phyloP scores from a whole-genome alignment of 2,329 filamentous ascomycete genomes.

The Penicillium crustosum region DNA sequence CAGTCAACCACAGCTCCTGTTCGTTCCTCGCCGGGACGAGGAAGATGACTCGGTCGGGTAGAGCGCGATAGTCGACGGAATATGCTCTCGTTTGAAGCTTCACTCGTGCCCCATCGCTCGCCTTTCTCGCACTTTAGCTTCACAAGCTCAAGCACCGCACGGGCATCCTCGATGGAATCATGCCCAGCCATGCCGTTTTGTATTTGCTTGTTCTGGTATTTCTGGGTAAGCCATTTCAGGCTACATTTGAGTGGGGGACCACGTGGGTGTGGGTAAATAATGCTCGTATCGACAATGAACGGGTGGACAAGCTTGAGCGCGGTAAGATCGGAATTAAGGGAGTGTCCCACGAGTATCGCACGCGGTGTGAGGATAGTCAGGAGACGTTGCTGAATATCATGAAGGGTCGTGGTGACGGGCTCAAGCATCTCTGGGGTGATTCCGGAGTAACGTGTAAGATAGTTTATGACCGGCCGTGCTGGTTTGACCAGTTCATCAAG shows the following conservation, averaged over 20 bases:
- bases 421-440: slow-evolving; percentile 85
- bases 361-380: slow-evolving; percentile 62
- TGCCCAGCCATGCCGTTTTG: slow-evolving; percentile 80
- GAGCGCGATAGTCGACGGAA: slow-evolving; percentile 76
- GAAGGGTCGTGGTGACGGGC: slow-evolving; percentile 76
- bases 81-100: slow-evolving; percentile 78
- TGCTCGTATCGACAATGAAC: slow-evolving; percentile 86
- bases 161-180: slow-evolving; percentile 89
- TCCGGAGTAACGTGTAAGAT: slow-evolving; percentile 86
- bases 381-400: slow-evolving; percentile 78
- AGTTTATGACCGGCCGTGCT: slow-evolving; percentile 81
- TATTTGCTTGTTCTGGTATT: slow-evolving; percentile 82
- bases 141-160: slow-evolving; percentile 85
- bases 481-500: slow-evolving; percentile 93
- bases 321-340: slow-evolving; percentile 60
- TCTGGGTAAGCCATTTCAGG: slow-evolving; percentile 83
- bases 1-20: slow-evolving; percentile 75
- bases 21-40: slow-evolving; percentile 28
- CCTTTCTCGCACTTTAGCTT: slow-evolving; percentile 96
- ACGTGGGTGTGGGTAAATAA: slow-evolving; percentile 86
- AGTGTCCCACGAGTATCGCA: slow-evolving; percentile 50
- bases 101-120: slow-evolving; percentile 76
- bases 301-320: slow-evolving; percentile 86
- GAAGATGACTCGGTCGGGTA: slow-evolving; percentile 42
- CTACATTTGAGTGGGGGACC: slow-evolving; percentile 87